These are phyloP conservation scores for Rubus idaeus DNA, from an alignment of 306 rosid species.

Conservation along the genomic window DNA sequence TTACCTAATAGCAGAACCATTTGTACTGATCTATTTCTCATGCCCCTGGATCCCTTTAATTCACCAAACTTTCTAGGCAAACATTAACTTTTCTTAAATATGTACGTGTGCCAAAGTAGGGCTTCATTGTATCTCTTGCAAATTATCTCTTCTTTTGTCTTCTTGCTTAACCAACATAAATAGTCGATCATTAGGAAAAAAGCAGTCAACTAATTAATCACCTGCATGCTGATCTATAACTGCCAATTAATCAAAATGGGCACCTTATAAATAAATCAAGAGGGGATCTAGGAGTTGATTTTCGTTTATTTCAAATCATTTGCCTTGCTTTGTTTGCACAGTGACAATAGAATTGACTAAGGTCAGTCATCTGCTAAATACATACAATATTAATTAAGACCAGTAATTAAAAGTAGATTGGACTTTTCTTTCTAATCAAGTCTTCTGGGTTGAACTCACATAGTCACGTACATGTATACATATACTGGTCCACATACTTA, in stretches of 20 bases:
- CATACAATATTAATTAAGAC: not conserved
- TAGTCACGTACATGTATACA: not conserved
- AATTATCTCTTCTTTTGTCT: not conserved
- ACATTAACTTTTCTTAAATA: not conserved
- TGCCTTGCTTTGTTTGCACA: not conserved
- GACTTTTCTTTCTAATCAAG: not conserved
- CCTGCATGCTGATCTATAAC: not conserved
- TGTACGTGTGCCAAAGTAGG: not conserved
- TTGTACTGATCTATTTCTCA: not conserved
- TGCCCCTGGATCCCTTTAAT: not conserved
- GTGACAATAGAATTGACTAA: too few species aligned
- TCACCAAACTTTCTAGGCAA: not conserved
- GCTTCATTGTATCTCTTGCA: not conserved
- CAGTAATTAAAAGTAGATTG: not conserved
- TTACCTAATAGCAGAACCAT: not conserved
- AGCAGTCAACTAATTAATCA: not conserved
- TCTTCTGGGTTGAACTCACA: not conserved
- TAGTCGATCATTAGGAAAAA: not conserved
- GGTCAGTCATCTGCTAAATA: not conserved
- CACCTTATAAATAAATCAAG: not conserved
- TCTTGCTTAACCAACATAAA: not conserved
- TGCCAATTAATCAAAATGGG: not conserved
- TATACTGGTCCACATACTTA: conserved; percentile 4
- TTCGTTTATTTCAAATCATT: not conserved
- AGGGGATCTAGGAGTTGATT: not conserved